Evolutionary conservation across 2,329 filamentous ascomycete genomes (phyloP), one percentile per base, ranked within the genome.

Genomic region (Plectosphaerella sp.): DNA sequence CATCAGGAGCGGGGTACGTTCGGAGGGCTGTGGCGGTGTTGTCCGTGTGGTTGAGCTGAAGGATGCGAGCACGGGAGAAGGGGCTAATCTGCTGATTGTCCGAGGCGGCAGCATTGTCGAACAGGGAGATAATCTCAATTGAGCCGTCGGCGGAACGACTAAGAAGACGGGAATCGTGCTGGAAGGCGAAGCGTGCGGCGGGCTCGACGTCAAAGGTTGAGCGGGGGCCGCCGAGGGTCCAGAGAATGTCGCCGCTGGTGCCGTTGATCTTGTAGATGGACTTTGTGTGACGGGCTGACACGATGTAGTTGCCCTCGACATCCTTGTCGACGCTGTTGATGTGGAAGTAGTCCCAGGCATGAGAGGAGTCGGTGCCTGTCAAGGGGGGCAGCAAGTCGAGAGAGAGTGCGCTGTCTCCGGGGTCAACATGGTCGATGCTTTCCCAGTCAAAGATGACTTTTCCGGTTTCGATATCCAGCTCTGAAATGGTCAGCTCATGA

Each of bases 401-500:
- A 8, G 46, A 12, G 8, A 37, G 35, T 1, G 33, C 46, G 16
- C 46, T 37, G 33, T 48, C 46, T 48, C 11, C 35, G 3, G 46
- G 46, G 18, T 48, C 69, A 11, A 64, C 60, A 9, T 64, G 61
- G 45, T 63, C 61, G 5, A 65, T 52, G 49, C 61, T 63, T 42
- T 47, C 47, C 59, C 78, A 82, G 54, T 79, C 71, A 53, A 79
- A 80, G 6, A 80, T 46, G 36, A 80, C 62, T 43, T 69, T 63
- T 18, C 74, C 72, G 2, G 74, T 78, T 10, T 70, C 71, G n/a
- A 80, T 68, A 56, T 80, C 72, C 33, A 81, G 67, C 62, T 81
- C 77, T 53, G n/a, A 7, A 6, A 3, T 15, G 15, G 18, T 51
- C 42, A 53, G 33, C 24, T n/a, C 11, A 2, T 22, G 3, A 45